Evolutionary conservation across 305 asterid species (phyloP).

Genomic region (Andrographis paniculata): DNA sequence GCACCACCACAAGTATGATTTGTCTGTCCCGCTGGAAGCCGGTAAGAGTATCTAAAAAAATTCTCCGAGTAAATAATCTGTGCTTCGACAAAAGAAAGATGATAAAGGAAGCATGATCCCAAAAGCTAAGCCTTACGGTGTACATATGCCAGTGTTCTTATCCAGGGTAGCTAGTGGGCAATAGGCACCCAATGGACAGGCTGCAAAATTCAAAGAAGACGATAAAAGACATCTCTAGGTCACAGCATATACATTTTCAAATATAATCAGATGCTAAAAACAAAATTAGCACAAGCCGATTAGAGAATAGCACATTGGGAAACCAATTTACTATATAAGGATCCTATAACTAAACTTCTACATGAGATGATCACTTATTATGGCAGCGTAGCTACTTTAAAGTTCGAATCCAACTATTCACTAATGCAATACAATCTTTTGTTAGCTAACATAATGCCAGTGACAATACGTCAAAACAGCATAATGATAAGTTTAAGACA

Average conservation of each 20-base stretch:
- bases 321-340: too few relatives aligned
- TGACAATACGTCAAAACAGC: not conserved
- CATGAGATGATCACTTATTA: too few relatives aligned
- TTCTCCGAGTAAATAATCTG: constrained; percentile 18
- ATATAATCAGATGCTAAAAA: too few relatives aligned
- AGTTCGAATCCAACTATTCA: too few relatives aligned
- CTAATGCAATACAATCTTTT: too few relatives aligned
- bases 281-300: too few relatives aligned
- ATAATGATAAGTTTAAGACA: not conserved
- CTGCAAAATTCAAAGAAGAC: constrained; percentile 33
- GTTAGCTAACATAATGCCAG: not conserved
- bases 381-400: too few relatives aligned
- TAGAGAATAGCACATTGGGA: too few relatives aligned
- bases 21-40: constrained; percentile 48
- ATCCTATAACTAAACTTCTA: too few relatives aligned
- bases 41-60: constrained; percentile 64
- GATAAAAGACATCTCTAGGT: too few relatives aligned
- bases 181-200: constrained; percentile 95
- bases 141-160: constrained; percentile 47
- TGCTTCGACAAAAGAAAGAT: constrained; percentile 6
- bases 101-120: constrained; percentile 9
- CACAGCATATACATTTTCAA: too few relatives aligned
- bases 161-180: constrained; percentile 76
- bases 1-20: constrained; percentile 96
- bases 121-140: constrained; percentile 59